Conservation (phyloP, 257 asterid genomes). For the Solanum stenotomum region DNA sequence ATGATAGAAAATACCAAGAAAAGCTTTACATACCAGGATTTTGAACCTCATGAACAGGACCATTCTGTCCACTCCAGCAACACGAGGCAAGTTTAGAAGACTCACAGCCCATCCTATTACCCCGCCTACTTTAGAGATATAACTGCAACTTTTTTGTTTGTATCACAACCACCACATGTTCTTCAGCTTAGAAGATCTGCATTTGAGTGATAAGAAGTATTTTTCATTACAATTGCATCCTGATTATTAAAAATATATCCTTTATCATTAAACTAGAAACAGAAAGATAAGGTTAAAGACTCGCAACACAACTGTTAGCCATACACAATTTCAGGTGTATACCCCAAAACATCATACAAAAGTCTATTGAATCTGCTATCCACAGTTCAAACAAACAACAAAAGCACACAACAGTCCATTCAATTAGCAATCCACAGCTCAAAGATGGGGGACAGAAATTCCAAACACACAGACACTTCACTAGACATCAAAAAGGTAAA, state of each 20-base stretch:
- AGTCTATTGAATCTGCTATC: not conserved
- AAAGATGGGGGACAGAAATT: not conserved
- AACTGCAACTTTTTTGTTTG: not conserved
- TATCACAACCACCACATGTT: not conserved
- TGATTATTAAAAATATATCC: not conserved
- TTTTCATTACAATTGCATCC: not conserved
- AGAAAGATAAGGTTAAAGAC: not conserved
- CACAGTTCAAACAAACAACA: not conserved
- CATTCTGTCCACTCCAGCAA: conserved; percentile 30
- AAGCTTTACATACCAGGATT: conserved; percentile 16
- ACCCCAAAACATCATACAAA: not conserved
- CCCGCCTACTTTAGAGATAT: not conserved
- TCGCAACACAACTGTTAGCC: not conserved
- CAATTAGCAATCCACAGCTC: not conserved
- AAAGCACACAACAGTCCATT: not conserved
- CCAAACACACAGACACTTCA: not conserved
- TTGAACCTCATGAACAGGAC: conserved; percentile 15
- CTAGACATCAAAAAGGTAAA: not conserved
- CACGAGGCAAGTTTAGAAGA: conserved; percentile 24
- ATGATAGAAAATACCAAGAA: not conserved
- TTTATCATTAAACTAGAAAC: not conserved
- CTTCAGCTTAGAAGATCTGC: not conserved
- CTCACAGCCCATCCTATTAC: conserved; percentile 25
- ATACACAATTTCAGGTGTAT: not conserved
- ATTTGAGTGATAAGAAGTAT: not conserved